Conservation (phyloP, 768 basidiomycete genomes). For the Pulveroboletus sp. region DNA sequence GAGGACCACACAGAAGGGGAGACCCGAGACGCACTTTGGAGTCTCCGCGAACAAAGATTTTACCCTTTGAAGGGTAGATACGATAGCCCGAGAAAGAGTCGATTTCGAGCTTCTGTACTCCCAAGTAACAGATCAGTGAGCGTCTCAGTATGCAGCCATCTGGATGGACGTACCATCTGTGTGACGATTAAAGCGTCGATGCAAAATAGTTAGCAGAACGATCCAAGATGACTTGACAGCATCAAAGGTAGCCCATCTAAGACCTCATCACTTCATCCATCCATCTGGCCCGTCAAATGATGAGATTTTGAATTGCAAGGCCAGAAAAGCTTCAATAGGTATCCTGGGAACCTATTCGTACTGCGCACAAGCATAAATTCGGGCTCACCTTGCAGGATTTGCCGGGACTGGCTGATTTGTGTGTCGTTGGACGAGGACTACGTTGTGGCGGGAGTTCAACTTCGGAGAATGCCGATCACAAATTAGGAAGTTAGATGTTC, state of each 20-base stretch:
- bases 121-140: background rate
- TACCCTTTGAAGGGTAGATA: slow-evolving; percentile 98
- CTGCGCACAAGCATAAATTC: slow-evolving; percentile 27
- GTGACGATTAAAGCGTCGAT: background rate
- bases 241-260: slow-evolving; percentile 36
- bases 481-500: slow-evolving; percentile 14
- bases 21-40: slow-evolving; percentile 67
- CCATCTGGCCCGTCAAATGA: slow-evolving; percentile 24
- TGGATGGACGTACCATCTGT: slow-evolving; percentile 25
- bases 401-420: slow-evolving; percentile 28
- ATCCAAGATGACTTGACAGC: slow-evolving; percentile 9
- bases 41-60: slow-evolving; percentile 93
- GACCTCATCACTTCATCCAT: slow-evolving; percentile 39
- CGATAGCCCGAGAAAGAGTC: slow-evolving; percentile 97
- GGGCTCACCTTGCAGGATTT: slow-evolving; percentile 62
- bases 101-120: slow-evolving; percentile 89
- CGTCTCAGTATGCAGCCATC: background rate
- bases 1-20: too few species aligned
- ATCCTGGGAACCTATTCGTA: slow-evolving; percentile 9
- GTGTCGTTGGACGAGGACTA: slow-evolving; percentile 1
- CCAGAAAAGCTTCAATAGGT: slow-evolving; percentile 2
- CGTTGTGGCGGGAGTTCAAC: slow-evolving; percentile 21
- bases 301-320: slow-evolving; percentile 4
- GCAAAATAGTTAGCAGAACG: slow-evolving; percentile 17
- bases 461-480: slow-evolving; percentile 25